These are phyloP conservation scores for Antitrichia curtipendula DNA, from an alignment of 225 moss, liverwort and hornwort species.

Conservation along the genomic window DNA sequence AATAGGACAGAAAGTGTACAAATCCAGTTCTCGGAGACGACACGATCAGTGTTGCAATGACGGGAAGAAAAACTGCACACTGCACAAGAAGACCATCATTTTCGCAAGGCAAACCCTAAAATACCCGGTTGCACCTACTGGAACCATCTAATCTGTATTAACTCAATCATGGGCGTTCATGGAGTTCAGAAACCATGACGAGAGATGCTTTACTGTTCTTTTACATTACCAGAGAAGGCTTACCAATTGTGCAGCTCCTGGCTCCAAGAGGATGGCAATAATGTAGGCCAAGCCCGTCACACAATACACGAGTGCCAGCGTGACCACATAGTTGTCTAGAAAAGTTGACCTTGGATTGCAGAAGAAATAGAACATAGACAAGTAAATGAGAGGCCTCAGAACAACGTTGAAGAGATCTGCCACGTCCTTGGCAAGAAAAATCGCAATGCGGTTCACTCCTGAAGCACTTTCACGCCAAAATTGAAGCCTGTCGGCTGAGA, in stretches of 20 bases:
- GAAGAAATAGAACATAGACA: slow-evolving; percentile 95
- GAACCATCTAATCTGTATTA: neutral
- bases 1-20: slow-evolving; percentile 16
- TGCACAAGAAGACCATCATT: slow-evolving; percentile 14
- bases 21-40: slow-evolving; percentile 27
- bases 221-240: neutral
- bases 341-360: slow-evolving; percentile 74
- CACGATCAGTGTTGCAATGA: slow-evolving; percentile 68
- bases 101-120: neutral
- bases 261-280: slow-evolving; percentile 67
- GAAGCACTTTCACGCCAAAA: slow-evolving; percentile 96
- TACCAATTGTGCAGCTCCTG: slow-evolving; percentile 86
- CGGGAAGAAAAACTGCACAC: slow-evolving; percentile 83
- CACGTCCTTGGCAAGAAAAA: slow-evolving; percentile 75
- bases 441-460: slow-evolving; percentile 70
- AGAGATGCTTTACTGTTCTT: neutral
- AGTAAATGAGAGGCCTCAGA: slow-evolving; percentile 63
- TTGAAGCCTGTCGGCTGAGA: slow-evolving; percentile 70
- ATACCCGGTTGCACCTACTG: neutral
- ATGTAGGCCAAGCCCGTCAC: slow-evolving; percentile 79
- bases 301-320: slow-evolving; percentile 80
- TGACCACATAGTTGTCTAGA: slow-evolving; percentile 47
- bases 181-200: neutral
- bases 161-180: neutral
- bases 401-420: slow-evolving; percentile 72